phyloP scores from a whole-genome alignment of 1,139 yeast species.

The Suhomyces bolitotheri region DNA sequence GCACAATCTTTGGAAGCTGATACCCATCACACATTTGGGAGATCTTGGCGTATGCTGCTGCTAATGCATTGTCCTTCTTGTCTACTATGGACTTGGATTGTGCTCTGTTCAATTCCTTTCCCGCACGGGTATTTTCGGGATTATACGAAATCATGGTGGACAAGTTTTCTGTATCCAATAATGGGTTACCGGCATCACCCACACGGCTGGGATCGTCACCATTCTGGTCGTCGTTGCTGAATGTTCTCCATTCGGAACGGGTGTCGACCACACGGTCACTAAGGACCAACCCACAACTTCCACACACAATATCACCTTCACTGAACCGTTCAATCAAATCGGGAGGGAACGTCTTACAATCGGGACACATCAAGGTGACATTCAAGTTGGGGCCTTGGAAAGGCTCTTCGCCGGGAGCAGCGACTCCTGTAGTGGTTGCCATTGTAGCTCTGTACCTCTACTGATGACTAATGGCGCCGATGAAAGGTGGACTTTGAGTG shows the following conservation, averaged over 20 bases:
- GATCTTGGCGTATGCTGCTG: conserved; percentile 86
- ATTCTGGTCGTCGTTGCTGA: conserved; percentile 94
- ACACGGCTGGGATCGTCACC: conserved; percentile 99
- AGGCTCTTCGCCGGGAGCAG: conserved; percentile 26
- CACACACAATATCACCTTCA: conserved; percentile 98
- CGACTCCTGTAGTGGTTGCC: conserved; percentile 8
- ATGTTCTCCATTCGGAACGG: conserved; percentile 98
- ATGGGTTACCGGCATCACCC: conserved; percentile 97
- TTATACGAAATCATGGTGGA: conserved; percentile 90
- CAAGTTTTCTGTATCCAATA: conserved; percentile 86
- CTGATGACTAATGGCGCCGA: neutral
- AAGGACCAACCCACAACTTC: conserved; percentile 90
- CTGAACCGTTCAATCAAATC: conserved; percentile 92
- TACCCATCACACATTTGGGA: conserved; percentile 98
- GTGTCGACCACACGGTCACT: conserved; percentile 94
- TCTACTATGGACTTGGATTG: conserved; percentile 86
- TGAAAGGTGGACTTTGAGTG: neutral
- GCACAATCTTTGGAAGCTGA: conserved; percentile 90
- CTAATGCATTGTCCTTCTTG: conserved; percentile 81
- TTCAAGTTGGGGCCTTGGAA: conserved; percentile 69
- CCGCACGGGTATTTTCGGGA: conserved; percentile 72
- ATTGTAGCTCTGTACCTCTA: conserved; percentile 3
- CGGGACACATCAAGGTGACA: conserved; percentile 91
- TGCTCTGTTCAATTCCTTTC: conserved; percentile 85
- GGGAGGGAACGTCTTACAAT: conserved; percentile 93